phyloP scores from a whole-genome alignment of 2,329 filamentous ascomycete genomes.

The Madurella fahalii region DNA sequence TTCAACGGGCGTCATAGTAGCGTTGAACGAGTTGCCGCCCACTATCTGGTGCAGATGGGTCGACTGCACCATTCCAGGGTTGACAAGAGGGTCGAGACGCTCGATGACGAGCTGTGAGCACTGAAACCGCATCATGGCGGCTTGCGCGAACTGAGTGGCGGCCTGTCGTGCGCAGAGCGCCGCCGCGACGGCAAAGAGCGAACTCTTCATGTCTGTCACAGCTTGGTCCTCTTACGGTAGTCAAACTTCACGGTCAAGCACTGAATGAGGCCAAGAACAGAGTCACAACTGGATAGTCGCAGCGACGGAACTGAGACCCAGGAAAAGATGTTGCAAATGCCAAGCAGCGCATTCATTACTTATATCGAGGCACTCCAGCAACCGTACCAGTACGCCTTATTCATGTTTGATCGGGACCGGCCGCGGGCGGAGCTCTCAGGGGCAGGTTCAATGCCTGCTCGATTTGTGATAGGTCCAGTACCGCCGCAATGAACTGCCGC shows the following conservation, averaged over 20 bases:
- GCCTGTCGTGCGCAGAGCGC: conserved; percentile 14
- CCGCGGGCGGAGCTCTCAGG: no score
- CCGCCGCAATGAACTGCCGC: conserved; percentile 14
- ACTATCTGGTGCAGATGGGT: conserved; percentile 39
- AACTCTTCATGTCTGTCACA: conserved; percentile 7
- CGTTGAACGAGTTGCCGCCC: conserved; percentile 40
- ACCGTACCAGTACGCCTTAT: no score
- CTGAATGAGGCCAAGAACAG: no score
- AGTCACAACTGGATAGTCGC: no score
- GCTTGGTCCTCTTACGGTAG: background rate
- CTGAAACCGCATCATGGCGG: conserved; percentile 25
- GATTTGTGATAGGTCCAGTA: background rate
- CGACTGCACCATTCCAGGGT: conserved; percentile 34
- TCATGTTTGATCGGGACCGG: no score
- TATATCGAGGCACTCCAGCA: no score
- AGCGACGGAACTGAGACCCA: no score
- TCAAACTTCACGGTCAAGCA: background rate
- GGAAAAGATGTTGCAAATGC: no score
- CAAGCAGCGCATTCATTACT: no score
- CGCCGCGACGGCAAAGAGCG: conserved; percentile 1
- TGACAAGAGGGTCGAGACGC: conserved; percentile 30
- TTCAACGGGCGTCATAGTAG: conserved; percentile 30
- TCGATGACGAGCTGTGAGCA: conserved; percentile 26
- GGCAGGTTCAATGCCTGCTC: background rate
- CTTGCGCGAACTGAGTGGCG: conserved; percentile 15